These are phyloP conservation scores for Paraphoma sp. DNA, from an alignment of 2,329 filamentous ascomycete species.

Conservation along the genomic window DNA sequence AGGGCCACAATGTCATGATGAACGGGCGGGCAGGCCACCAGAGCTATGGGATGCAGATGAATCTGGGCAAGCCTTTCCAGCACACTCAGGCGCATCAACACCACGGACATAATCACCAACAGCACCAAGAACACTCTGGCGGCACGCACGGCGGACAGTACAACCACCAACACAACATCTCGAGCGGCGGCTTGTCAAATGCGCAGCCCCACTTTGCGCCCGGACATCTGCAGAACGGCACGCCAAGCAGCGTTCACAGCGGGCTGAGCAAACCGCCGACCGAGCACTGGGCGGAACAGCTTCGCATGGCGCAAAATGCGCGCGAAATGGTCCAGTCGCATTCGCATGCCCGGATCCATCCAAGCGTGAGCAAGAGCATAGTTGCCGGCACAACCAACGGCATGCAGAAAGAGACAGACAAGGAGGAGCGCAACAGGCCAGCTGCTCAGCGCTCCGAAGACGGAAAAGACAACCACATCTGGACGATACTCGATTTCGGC, in stretches of 20 bases:
- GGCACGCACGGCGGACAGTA: slow-evolving; percentile 61
- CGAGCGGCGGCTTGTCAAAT: slow-evolving; percentile 67
- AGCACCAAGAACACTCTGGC: slow-evolving; percentile 63
- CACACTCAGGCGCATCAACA: slow-evolving; percentile 60
- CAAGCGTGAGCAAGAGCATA: slow-evolving; percentile 72
- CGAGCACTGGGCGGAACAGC: slow-evolving; percentile 86
- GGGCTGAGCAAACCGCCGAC: slow-evolving; percentile 64
- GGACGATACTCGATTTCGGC: slow-evolving; percentile 92
- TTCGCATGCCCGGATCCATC: slow-evolving; percentile 77
- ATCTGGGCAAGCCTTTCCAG: slow-evolving; percentile 74
- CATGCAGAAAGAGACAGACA: slow-evolving; percentile 56
- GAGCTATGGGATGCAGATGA: slow-evolving; percentile 60
- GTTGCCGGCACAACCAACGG: slow-evolving; percentile 60
- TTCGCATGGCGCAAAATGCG: slow-evolving; percentile 79
- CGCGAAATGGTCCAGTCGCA: slow-evolving; percentile 71
- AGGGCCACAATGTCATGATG: slow-evolving; percentile 76
- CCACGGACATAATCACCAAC: slow-evolving; percentile 64
- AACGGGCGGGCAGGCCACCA: slow-evolving; percentile 72
- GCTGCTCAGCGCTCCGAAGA: slow-evolving; percentile 60
- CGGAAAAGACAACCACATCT: slow-evolving; percentile 68
- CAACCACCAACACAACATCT: slow-evolving; percentile 68
- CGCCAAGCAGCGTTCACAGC: slow-evolving; percentile 62
- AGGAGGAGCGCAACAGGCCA: slow-evolving; percentile 70
- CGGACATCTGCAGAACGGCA: slow-evolving; percentile 66
- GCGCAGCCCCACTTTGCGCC: slow-evolving; percentile 68